Base-by-base conservation (phyloP, 2,329 filamentous ascomycete species). In the Aureobasidium sp. region DNA sequence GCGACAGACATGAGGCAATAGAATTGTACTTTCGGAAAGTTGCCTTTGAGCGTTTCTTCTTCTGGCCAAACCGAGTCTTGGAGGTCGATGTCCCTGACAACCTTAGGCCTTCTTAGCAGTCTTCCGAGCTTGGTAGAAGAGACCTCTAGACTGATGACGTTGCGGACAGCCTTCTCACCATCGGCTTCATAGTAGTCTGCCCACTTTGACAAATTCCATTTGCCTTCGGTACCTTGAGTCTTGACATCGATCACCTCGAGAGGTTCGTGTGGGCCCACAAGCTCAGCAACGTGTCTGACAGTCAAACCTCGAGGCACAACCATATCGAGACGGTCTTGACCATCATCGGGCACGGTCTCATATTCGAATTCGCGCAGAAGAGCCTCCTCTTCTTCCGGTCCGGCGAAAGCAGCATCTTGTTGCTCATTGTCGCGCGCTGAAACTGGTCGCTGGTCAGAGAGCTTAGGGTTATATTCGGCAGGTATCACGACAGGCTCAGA, bases 1-100 rank as follows among this genome's bases (percentile, higher is more conserved):
- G 84, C 84, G 26, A 87, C 85, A 5, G 86, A 88, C 86, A 88
- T 88, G 39, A 88, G 74, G 69, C 84, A 86, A 74, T 87, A 87
- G 68, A 86, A 87, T 64, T 87, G 84, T 8, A 88, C 86, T 63
- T 84, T 83, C 7, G 85, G 84, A 62, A 79, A 84, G 60, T 84
- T 80, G 34, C 79, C 79, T 65, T 81, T 79, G 52, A 82, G 81
- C 1, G 68, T 79, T 72, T 77, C 74, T 48, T 81, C 79, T 62
- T 78, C 75, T 17, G 79, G 80, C 81, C 81, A 83, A n/a, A 82
- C 79, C 5, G 78, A 74, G 64, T 83, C 81, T 67, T 81, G 79
- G 4, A 83, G 73, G 66, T 83, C 81, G 65, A 88, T 80, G 64
- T 88, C 84, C 41, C 85, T 83, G 17, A 88, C 86, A 46, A 86